Percentiles rank a stretch among this genome's conserved stretches.
Conservation (phyloP, 345 rosid genomes). For the Hibiscus trionum region DNA sequence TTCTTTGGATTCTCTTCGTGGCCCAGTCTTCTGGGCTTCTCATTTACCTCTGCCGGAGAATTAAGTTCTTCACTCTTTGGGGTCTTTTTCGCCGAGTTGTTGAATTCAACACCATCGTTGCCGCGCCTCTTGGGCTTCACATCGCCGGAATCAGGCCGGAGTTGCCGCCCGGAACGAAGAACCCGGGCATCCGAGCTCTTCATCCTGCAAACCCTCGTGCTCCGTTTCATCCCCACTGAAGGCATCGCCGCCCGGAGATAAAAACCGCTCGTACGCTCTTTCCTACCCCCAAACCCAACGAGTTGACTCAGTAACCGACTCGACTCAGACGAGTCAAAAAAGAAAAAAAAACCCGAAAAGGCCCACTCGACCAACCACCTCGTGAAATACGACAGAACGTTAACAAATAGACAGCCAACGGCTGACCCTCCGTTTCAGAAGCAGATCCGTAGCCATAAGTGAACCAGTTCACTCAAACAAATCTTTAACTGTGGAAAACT, state of each 20-base stretch:
- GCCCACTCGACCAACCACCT: not conserved
- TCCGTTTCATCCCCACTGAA: conserved; percentile 69
- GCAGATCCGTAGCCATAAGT: conserved; percentile 9
- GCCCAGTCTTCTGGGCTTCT: conserved; percentile 31
- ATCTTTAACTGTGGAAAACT: not conserved
- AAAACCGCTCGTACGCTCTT: conserved; percentile 12
- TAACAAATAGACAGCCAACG: not conserved
- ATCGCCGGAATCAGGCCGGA: conserved; percentile 50
- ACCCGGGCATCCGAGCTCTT: conserved; percentile 74
- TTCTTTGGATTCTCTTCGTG: conserved; percentile 16
- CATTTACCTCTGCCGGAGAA: conserved; percentile 10
- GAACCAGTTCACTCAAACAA: not conserved
- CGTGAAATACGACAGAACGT: not conserved
- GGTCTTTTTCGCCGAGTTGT: conserved; percentile 20
- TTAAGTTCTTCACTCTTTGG: conserved; percentile 18
- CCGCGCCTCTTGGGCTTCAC: conserved; percentile 37
- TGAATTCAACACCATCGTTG: conserved; percentile 46
- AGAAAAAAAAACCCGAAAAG: not conserved
- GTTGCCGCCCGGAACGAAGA: conserved; percentile 75
- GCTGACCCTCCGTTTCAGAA: not conserved
- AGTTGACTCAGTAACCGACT: conserved; percentile 11
- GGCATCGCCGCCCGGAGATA: conserved; percentile 55
- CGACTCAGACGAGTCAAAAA: not conserved
- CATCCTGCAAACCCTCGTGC: conserved; percentile 72
- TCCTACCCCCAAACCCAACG: conserved; percentile 1